Base-by-base conservation (phyloP, 192 early-diverging fungal species). In the Oehlia diaphana region DNA sequence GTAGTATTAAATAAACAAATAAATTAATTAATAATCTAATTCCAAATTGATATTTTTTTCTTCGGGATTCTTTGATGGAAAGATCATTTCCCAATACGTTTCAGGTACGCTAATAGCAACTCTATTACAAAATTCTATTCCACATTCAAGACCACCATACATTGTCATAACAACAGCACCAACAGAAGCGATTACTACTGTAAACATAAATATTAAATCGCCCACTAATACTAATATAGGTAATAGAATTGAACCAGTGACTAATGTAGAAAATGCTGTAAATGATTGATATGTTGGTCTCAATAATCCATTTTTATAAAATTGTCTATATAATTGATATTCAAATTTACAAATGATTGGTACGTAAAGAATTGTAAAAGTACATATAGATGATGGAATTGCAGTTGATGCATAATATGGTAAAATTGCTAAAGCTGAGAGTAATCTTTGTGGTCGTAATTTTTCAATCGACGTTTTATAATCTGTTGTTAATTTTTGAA, bases 341-440 rank as follows among this genome's bases (percentile, higher is more conserved):
- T 68, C 66, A 68, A 68, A 68, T 68, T 68, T 68, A 68, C 33
- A 68, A 1, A 68, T 33, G 16, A 68, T 68, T 19, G 66, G 66
- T 35, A 68, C 28, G 19, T 68, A 68, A 19, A 68, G 35, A 35
- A 68, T 35, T 19, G 35, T 16, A 68, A 68, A 68, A 35, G 66
- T 68, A 35, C 16, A 28, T 68, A 68, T 13, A 35, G 66, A 7
- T 68, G 66, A 33, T 16, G 66, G 66, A 16, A 68, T 68, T 4
- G 66, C 35, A 6, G 19, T 13, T 35, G 35, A 19, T 16, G 35
- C 28, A 68, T 68, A 68, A 19, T 35, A 16, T 13, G 66, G 66
- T 33, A 33, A 68, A 19, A 68, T 68, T 33, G 35, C 16, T 35
- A 33, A 19, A 68, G 35, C 19, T 35, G 35, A 33, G 33, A 68